Evolutionary conservation across 768 basidiomycete genomes (phyloP).

Genomic region (Kwoniella bestiolae): DNA sequence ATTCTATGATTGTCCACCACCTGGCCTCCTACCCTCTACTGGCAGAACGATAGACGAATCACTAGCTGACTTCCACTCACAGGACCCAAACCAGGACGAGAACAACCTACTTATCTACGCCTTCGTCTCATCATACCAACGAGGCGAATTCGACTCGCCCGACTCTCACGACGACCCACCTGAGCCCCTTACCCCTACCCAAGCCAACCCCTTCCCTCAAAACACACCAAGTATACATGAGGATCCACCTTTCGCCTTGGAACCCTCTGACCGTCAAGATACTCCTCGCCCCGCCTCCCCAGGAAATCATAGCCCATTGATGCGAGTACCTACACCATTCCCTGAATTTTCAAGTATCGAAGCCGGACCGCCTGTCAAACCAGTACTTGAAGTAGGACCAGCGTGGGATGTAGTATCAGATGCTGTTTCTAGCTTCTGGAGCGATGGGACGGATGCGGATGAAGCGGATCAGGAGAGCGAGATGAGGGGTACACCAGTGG

Average conservation of each 20-base stretch:
- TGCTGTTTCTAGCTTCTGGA: slow-evolving; percentile 17
- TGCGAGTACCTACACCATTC: neutral
- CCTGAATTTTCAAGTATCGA: neutral
- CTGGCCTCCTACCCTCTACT: neutral
- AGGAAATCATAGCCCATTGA: neutral
- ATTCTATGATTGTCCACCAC: too few species aligned
- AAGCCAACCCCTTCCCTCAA: neutral
- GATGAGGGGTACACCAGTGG: neutral
- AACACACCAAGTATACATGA: neutral
- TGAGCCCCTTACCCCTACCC: slow-evolving; percentile 1
- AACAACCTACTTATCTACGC: slow-evolving; percentile 17
- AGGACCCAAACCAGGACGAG: slow-evolving; percentile 11
- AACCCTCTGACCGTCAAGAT: neutral
- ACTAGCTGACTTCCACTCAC: neutral
- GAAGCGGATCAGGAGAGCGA: slow-evolving; percentile 19
- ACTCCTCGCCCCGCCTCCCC: neutral
- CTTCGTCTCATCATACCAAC: slow-evolving; percentile 14
- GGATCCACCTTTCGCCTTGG: neutral
- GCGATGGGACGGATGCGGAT: slow-evolving; percentile 15
- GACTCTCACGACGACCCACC: neutral
- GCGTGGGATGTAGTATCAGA: slow-evolving; percentile 22
- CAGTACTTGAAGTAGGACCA: neutral
- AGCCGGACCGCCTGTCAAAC: too few species aligned
- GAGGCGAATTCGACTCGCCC: slow-evolving; percentile 8
- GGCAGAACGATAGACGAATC: neutral